These are phyloP conservation scores for Xylaria scruposa DNA, from an alignment of 495 filamentous ascomycete species.

Conservation along the genomic window DNA sequence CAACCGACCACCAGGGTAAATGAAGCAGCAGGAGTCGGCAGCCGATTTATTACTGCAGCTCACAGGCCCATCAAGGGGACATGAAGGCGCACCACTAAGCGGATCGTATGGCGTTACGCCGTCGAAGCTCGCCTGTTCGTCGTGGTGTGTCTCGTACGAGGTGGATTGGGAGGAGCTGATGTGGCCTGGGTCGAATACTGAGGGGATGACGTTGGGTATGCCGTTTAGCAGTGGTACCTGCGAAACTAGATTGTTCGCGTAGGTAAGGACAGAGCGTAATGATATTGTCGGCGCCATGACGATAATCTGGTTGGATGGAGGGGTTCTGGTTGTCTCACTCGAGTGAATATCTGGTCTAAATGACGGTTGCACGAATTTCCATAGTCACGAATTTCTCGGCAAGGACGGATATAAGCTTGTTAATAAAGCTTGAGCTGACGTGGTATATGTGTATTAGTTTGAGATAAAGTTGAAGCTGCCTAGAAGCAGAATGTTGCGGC, in stretches of 20 bases:
- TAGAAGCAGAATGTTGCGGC: conserved; percentile 1
- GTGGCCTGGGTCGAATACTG: neutral
- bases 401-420: neutral
- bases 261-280: conserved; percentile 29
- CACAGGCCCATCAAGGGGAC: conserved; percentile 54
- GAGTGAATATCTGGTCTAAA: neutral
- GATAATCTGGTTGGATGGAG: conserved; percentile 1
- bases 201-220: conserved; percentile 24
- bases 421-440: conserved; percentile 18
- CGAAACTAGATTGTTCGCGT: conserved; percentile 35
- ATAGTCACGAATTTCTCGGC: neutral
- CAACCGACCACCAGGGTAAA: conserved; percentile 78
- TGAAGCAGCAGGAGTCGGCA: conserved; percentile 80
- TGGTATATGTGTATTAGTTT: neutral
- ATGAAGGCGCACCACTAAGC: conserved; percentile 45
- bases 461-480: conserved; percentile 8
- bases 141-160: conserved; percentile 8
- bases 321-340: neutral
- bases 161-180: conserved; percentile 23
- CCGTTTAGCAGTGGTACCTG: conserved; percentile 36
- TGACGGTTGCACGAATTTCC: neutral
- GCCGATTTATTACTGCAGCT: conserved; percentile 56
- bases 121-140: conserved; percentile 13
- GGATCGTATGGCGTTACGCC: conserved; percentile 44
- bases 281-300: conserved; percentile 35